These are phyloP conservation scores for Diplodia mutila DNA, from an alignment of 2,329 filamentous ascomycete genomes.

Conservation along the genomic window DNA sequence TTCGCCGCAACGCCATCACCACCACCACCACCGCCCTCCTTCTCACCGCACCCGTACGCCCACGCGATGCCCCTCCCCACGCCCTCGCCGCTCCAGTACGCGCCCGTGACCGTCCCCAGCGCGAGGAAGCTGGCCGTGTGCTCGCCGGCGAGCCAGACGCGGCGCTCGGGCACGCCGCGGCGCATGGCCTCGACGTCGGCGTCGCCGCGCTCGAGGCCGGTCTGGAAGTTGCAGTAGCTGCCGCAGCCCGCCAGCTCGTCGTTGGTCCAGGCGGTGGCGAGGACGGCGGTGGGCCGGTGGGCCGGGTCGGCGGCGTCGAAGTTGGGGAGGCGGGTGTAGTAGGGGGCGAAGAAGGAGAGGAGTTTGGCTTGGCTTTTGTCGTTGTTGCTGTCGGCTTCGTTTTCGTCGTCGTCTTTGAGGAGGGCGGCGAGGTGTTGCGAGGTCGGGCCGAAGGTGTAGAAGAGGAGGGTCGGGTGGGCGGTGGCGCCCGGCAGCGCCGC, in stretches of 20 bases:
- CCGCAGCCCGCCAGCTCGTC: conserved; percentile 82
- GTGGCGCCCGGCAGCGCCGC: conserved; percentile 60
- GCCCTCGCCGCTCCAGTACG: conserved; percentile 87
- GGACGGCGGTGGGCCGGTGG: conserved; percentile 65
- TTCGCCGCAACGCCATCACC: not conserved
- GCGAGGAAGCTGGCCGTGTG: conserved; percentile 90
- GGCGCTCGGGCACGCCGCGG: conserved; percentile 61
- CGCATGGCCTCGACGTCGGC: conserved; percentile 68
- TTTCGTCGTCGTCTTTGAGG: conserved; percentile 28
- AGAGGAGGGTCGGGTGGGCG: conserved; percentile 80
- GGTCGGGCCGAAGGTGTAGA: conserved; percentile 71
- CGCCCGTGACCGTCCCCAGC: conserved; percentile 84
- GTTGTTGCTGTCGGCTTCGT: too few relatives aligned
- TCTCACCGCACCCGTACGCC: conserved; percentile 51
- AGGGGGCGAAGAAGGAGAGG: conserved; percentile 72
- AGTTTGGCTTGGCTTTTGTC: conserved; percentile 58
- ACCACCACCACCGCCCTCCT: not conserved
- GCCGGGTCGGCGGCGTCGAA: conserved; percentile 59
- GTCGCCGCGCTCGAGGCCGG: conserved; percentile 71
- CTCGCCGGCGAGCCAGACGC: conserved; percentile 86
- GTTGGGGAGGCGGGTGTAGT: conserved; percentile 73
- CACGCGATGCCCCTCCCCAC: conserved; percentile 68
- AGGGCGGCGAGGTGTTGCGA: conserved; percentile 38
- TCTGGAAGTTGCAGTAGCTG: conserved; percentile 83
- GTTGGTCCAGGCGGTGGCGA: conserved; percentile 76